These are phyloP conservation scores for Stephania japonica DNA, from an alignment of 164 flowering plant genomes.

Conservation along the genomic window DNA sequence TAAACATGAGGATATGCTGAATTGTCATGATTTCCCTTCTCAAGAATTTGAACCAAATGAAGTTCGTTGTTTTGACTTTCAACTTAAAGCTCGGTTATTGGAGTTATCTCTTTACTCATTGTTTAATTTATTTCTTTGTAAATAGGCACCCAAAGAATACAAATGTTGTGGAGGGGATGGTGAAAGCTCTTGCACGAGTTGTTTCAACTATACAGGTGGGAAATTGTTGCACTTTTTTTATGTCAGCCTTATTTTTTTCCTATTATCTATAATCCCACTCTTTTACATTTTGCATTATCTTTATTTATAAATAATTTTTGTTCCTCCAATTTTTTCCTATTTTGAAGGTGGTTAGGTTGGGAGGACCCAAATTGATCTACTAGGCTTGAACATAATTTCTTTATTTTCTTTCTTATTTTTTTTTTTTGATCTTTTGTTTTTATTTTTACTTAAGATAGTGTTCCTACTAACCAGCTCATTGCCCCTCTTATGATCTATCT, in stretches of 20 bases:
- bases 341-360: no score
- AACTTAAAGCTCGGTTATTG: neutral
- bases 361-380: no score
- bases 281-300: neutral
- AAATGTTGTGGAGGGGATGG: conserved; percentile 89
- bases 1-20: neutral
- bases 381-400: no score
- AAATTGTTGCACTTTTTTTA: neutral
- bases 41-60: neutral
- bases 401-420: no score
- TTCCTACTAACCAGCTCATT: no score
- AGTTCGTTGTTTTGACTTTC: neutral
- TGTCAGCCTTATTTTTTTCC: neutral
- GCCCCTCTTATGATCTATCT: no score
- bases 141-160: conserved; percentile 90
- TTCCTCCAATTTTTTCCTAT: no score
- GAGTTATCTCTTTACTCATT: neutral
- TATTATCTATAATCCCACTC: neutral
- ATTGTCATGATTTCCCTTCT: neutral
- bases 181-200: conserved; percentile 91
- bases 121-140: conserved; percentile 4
- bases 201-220: conserved; percentile 87
- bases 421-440: no score
- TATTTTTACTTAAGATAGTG: no score
- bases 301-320: no score